Base-by-base conservation (phyloP, 2,329 filamentous ascomycete genomes). In the Colletotrichum sublineola region DNA sequence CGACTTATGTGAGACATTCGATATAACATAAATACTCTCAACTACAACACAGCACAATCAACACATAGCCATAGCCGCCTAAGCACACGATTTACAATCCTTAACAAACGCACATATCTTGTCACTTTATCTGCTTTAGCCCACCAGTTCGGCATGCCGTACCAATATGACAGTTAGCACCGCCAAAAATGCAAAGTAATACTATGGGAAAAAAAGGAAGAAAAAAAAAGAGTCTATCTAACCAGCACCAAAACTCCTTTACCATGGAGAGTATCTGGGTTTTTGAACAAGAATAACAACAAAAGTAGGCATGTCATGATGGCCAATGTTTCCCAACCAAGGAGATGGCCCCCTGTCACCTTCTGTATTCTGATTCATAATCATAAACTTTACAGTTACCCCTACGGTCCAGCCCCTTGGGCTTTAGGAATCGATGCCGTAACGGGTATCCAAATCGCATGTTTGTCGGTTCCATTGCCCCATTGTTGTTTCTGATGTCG, bases 361-460 rank as follows among this genome's bases (percentile, higher is more conserved):
- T 24, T 24, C 8, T 24, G n/a, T 2, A 12, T 48, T 24, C n/a
- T 7, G 46, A 48, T 0, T 24, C 20, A 24, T 1, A 46, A 48
- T 48, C 46, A 24, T n/a, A 48, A 48, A 2, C 46, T 11, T 12
- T n/a, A 4, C 9, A 24, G 20, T n/a, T 8, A 12, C 46, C 24
- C 24, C 24, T 24, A 24, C 24, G 24, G 4, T 48, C 9, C 20
- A 48, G n/a, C 9, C 2, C 9, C n/a, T 9, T 48, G 6, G 9
- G n/a, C 20, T 20, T 3, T n/a, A 24, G 20, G n/a, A 5, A 20
- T 48, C 20, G 2, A 24, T 1, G 9, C 20, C 9, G n/a, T 12
- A 12, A 48, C 3, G 8, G 3, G 0, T 4, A n/a, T n/a, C 1
- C 6, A n/a, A 5, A 5, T 24, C 9, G 8, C 24, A 24, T 12